Percentiles rank a stretch among this genome's conserved stretches.
These are phyloP conservation scores for Bretschneidera sinensis DNA, from an alignment of 345 rosid species.

Conservation along the genomic window DNA sequence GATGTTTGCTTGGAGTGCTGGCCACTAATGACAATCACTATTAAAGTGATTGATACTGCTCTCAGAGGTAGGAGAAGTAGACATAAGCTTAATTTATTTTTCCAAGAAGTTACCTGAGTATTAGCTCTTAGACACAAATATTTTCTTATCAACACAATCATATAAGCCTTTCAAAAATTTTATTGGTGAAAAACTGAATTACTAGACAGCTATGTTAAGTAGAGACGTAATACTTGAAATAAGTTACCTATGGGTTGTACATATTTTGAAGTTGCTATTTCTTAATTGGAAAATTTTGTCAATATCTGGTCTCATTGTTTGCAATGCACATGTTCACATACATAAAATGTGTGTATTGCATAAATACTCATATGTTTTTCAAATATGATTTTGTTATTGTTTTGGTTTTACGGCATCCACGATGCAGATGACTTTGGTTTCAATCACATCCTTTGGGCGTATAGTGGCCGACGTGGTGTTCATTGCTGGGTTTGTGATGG, in stretches of 20 bases:
- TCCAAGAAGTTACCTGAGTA: too few relatives aligned
- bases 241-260: background rate
- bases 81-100: background rate
- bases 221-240: background rate
- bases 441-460: conserved; percentile 88
- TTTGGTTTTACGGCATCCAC: conserved; percentile 3
- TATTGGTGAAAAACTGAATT: background rate
- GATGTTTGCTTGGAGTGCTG: conserved; percentile 89
- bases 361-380: background rate
- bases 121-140: too few relatives aligned
- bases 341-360: background rate
- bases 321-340: too few relatives aligned
- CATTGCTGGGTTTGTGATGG: conserved; percentile 98
- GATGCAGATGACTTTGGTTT: conserved; percentile 91
- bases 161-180: background rate
- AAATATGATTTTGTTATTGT: conserved; percentile 3
- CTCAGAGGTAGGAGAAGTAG: conserved; percentile 53
- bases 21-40: conserved; percentile 84
- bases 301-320: background rate
- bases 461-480: conserved; percentile 94
- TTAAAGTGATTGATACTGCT: conserved; percentile 81
- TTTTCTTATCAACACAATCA: background rate
- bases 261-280: too few relatives aligned
- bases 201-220: background rate
- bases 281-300: too few relatives aligned